phyloP scores from a whole-genome alignment of 1,284 basidiomycete species.

The Mycena sp. region DNA sequence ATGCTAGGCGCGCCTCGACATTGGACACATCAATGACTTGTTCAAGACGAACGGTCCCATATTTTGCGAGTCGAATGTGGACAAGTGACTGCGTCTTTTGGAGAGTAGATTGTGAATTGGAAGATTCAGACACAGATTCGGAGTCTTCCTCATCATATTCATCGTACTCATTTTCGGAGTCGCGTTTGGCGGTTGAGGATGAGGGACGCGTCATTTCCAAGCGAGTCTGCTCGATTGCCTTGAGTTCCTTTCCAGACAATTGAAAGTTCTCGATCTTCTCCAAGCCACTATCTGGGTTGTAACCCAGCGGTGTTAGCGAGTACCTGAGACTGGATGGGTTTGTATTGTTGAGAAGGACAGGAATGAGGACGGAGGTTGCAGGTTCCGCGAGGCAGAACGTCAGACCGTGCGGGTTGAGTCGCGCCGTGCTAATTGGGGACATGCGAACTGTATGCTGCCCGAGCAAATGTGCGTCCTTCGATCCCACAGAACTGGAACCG shows the following conservation, averaged over 20 bases:
- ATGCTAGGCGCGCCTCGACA: conserved; percentile 70
- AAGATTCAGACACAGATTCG: conserved; percentile 52
- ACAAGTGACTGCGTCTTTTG: conserved; percentile 56
- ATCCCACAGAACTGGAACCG: conserved; percentile 44
- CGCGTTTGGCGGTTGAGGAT: conserved; percentile 48
- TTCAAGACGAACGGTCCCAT: conserved; percentile 79
- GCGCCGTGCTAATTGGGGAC: conserved; percentile 89
- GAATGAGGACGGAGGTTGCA: conserved; percentile 69
- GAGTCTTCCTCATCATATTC: conserved; percentile 61
- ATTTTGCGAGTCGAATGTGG: conserved; percentile 76
- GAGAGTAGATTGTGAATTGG: conserved; percentile 36
- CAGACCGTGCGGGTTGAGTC: conserved; percentile 72
- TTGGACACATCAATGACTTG: conserved; percentile 77
- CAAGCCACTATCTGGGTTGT: conserved; percentile 49
- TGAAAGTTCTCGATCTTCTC: conserved; percentile 63
- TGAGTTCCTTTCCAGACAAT: conserved; percentile 71
- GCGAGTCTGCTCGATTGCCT: conserved; percentile 68
- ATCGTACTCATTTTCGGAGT: conserved; percentile 66
- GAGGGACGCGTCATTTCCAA: conserved; percentile 59
- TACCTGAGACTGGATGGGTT: conserved; percentile 80
- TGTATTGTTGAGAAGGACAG: conserved; percentile 92
- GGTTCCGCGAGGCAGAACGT: conserved; percentile 77
- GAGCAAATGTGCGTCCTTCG: conserved; percentile 70
- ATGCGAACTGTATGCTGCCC: conserved; percentile 92
- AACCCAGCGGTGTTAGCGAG: conserved; percentile 76